These are phyloP conservation scores for Collybia nuda DNA, from an alignment of 768 basidiomycete genomes.

Conservation along the genomic window DNA sequence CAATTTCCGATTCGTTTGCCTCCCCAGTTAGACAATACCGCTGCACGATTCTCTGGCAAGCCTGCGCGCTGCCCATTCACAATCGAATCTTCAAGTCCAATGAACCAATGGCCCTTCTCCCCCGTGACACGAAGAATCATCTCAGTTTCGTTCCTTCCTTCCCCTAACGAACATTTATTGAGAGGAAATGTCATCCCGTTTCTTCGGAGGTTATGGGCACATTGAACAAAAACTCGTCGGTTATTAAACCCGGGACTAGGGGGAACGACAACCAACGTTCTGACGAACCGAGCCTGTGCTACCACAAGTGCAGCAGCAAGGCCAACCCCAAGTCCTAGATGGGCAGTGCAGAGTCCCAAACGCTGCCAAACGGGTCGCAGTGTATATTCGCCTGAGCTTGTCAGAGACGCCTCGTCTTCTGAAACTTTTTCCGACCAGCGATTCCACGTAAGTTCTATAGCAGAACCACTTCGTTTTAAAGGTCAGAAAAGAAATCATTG, in stretches of 20 bases:
- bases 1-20: slow-evolving; percentile 14
- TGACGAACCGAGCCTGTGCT: slow-evolving; percentile 29
- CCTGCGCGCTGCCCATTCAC: slow-evolving; percentile 21
- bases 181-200: slow-evolving; percentile 26
- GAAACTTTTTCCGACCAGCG: slow-evolving; percentile 26
- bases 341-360: slow-evolving; percentile 24
- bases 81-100: slow-evolving; percentile 24
- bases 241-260: slow-evolving; percentile 8
- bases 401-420: slow-evolving; percentile 19
- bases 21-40: slow-evolving; percentile 26
- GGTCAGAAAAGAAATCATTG: neutral
- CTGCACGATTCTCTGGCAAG: slow-evolving; percentile 21
- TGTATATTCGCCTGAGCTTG: slow-evolving; percentile 17
- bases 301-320: slow-evolving; percentile 27
- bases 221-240: slow-evolving; percentile 28
- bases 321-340: slow-evolving; percentile 28
- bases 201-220: slow-evolving; percentile 25
- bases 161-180: slow-evolving; percentile 21
- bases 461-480: slow-evolving; percentile 21
- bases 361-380: slow-evolving; percentile 35
- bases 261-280: slow-evolving; percentile 26
- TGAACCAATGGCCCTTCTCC: slow-evolving; percentile 32
- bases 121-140: slow-evolving; percentile 26
- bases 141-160: slow-evolving; percentile 31
- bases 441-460: slow-evolving; percentile 33